phyloP scores from a whole-genome alignment of 139 green algal genomes.

The Chlorella vulgaris region DNA sequence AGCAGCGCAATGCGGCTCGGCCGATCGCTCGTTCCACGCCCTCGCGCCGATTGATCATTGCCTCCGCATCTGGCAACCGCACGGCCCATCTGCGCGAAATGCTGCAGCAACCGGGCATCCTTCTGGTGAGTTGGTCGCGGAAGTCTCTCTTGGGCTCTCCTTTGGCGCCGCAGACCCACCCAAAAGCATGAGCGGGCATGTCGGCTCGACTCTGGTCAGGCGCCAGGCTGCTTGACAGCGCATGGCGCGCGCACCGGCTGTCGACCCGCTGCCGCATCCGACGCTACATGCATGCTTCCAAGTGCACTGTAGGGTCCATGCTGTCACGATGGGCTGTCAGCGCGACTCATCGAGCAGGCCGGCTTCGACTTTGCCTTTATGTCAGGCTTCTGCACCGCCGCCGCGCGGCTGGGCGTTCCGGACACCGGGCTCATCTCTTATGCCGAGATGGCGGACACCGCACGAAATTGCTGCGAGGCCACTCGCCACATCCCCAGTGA shows the following conservation, averaged over 20 bases:
- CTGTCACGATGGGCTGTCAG: slow-evolving; percentile 83
- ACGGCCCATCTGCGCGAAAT: not conserved
- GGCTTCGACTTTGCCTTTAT: slow-evolving; percentile 89
- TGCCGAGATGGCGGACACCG: slow-evolving; percentile 85
- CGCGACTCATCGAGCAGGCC: slow-evolving; percentile 79
- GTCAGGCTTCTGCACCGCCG: slow-evolving; percentile 85
- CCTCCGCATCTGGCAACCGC: not conserved
- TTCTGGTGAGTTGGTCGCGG: slow-evolving; percentile 3
- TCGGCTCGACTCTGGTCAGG: too few relatives aligned
- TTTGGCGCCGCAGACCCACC: too few relatives aligned
- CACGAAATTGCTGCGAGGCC: slow-evolving; percentile 68
- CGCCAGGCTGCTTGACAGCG: too few relatives aligned
- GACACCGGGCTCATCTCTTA: slow-evolving; percentile 89
- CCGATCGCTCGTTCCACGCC: too few relatives aligned
- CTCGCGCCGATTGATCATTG: too few relatives aligned
- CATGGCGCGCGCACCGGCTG: too few relatives aligned
- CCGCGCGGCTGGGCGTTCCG: slow-evolving; percentile 70
- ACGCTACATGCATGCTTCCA: not conserved
- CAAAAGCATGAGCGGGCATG: too few relatives aligned
- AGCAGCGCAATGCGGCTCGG: too few relatives aligned
- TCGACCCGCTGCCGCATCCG: too few relatives aligned
- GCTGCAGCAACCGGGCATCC: slow-evolving; percentile 11
- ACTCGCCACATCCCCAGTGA: slow-evolving; percentile 67
- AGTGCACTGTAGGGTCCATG: slow-evolving; percentile 64
- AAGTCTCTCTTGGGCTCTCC: too few relatives aligned